These are phyloP conservation scores for Ustilago cynodontis DNA, from an alignment of 1,284 basidiomycete species.

Conservation along the genomic window DNA sequence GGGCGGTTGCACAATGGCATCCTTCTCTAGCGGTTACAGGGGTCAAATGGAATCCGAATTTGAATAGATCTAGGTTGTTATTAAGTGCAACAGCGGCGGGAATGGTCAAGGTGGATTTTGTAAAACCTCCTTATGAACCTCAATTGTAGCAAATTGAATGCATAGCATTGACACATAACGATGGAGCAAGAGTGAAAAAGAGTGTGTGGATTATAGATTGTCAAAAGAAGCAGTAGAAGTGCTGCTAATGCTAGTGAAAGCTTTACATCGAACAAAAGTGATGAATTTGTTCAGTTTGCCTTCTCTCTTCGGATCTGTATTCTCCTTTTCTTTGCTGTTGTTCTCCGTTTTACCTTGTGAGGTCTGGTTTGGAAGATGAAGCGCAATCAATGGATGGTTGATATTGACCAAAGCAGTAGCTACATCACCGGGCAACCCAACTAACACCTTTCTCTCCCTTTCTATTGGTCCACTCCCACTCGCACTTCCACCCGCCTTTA, in stretches of 20 bases:
- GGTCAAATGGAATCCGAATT: slow-evolving; percentile 38
- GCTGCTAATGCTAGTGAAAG: neutral
- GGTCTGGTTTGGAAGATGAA: too few relatives aligned
- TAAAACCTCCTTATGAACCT: slow-evolving; percentile 27
- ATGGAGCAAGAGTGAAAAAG: too few relatives aligned
- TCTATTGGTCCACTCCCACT: neutral
- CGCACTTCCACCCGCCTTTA: neutral
- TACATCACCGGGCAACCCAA: neutral
- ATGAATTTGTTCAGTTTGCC: neutral
- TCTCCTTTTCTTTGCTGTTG: neutral
- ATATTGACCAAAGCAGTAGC: neutral
- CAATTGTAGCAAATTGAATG: too few relatives aligned
- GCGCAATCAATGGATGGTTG: too few relatives aligned
- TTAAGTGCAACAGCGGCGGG: slow-evolving; percentile 21
- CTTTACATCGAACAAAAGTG: neutral
- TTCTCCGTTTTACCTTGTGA: neutral
- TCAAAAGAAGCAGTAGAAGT: slow-evolving; percentile 1
- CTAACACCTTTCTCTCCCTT: neutral
- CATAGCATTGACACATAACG: neutral
- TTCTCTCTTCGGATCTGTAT: neutral
- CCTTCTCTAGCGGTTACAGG: slow-evolving; percentile 26
- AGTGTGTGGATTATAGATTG: neutral
- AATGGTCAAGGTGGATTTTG: slow-evolving; percentile 34
- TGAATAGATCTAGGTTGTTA: slow-evolving; percentile 23
- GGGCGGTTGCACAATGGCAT: slow-evolving; percentile 27